Evolutionary conservation across 768 basidiomycete genomes (phyloP).

Genomic region (Mycena galopus): DNA sequence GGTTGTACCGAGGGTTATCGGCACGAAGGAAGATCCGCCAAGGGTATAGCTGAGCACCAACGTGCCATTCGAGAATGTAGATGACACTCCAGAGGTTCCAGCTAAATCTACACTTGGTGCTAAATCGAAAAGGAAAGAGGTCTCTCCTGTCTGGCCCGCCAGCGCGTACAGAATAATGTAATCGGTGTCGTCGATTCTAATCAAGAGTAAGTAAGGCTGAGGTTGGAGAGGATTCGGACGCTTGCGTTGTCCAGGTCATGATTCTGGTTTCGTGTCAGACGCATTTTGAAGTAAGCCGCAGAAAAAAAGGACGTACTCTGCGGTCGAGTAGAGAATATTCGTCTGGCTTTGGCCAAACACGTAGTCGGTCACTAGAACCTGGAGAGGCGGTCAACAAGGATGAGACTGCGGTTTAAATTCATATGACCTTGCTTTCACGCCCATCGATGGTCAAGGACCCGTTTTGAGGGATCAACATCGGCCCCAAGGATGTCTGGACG

Average conservation of each 20-base stretch:
- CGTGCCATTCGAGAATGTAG: conserved; percentile 51
- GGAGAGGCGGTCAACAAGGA: neutral
- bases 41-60: conserved; percentile 56
- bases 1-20: conserved; percentile 45
- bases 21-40: conserved; percentile 50
- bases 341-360: conserved; percentile 53
- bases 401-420: neutral
- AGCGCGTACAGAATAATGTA: conserved; percentile 60
- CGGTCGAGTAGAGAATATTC: conserved; percentile 59
- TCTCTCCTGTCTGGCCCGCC: conserved; percentile 58
- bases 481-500: conserved; percentile 58
- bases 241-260: conserved; percentile 68
- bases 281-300: neutral
- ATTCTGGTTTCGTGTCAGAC: conserved; percentile 47
- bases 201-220: conserved; percentile 3
- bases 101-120: conserved; percentile 47
- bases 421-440: conserved; percentile 55
- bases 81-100: conserved; percentile 45
- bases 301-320: conserved; percentile 52
- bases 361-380: conserved; percentile 62
- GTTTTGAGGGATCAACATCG: conserved; percentile 52
- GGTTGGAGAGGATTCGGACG: neutral
- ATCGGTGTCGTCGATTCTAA: conserved; percentile 56
- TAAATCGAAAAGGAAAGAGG: conserved; percentile 52
- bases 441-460: conserved; percentile 59